These are phyloP conservation scores for Pulveroboletus sp. DNA, from an alignment of 768 basidiomycete genomes.

Conservation along the genomic window DNA sequence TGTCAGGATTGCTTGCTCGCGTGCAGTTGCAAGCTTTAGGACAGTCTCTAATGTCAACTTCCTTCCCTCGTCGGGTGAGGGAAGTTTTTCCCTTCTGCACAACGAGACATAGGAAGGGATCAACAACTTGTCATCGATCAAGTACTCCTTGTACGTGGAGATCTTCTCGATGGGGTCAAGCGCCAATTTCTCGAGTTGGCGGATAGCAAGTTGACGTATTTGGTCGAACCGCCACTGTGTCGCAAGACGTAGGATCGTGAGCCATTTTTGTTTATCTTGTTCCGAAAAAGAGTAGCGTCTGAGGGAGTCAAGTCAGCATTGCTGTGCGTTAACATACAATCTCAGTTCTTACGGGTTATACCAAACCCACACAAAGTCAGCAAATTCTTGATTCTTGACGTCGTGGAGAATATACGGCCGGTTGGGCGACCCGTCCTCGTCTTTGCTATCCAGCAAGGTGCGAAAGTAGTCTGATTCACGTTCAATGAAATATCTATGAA, in stretches of 20 bases:
- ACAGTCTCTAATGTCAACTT: constrained; percentile 56
- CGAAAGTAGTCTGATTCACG: constrained; percentile 34
- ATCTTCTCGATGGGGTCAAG: constrained; percentile 53
- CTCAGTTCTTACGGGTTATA: constrained; percentile 38
- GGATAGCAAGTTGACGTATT: constrained; percentile 47
- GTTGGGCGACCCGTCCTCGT: background rate
- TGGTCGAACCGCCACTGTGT: constrained; percentile 52
- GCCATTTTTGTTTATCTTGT: constrained; percentile 50
- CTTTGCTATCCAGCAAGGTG: constrained; percentile 15
- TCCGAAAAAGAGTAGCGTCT: constrained; percentile 57
- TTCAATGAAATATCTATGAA: constrained; percentile 38
- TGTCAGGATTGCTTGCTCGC: constrained; percentile 43
- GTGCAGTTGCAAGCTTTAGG: constrained; percentile 46
- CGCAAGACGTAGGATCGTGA: constrained; percentile 48
- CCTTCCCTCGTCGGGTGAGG: constrained; percentile 50
- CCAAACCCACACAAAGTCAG: constrained; percentile 49
- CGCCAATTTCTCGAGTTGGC: constrained; percentile 48
- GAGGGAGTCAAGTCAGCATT: background rate
- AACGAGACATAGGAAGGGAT: constrained; percentile 50
- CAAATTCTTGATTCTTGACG: constrained; percentile 39
- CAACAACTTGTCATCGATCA: constrained; percentile 46
- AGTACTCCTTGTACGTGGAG: constrained; percentile 49
- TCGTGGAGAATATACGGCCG: constrained; percentile 19
- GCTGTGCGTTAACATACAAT: background rate
- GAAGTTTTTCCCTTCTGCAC: constrained; percentile 47